Percentiles rank a stretch among this genome's conserved stretches.
These are phyloP conservation scores for Claviceps lovelessii DNA, from an alignment of 2,329 filamentous ascomycete species.

Conservation along the genomic window DNA sequence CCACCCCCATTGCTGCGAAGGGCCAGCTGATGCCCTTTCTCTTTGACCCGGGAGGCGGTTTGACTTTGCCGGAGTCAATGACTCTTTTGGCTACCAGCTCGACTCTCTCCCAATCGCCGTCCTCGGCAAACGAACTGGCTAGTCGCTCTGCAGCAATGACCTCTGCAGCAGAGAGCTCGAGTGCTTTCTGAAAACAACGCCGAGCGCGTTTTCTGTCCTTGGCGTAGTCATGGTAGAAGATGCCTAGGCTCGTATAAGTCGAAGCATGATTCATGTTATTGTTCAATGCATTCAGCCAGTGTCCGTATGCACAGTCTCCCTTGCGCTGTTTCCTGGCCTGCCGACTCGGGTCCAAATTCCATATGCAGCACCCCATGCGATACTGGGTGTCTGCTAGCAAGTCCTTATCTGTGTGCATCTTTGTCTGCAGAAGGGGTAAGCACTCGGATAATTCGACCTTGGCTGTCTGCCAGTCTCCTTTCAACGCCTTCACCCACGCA, in stretches of 20 bases:
- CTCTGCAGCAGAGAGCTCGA: constrained; percentile 80
- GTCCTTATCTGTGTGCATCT: constrained; percentile 43
- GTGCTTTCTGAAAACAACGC: constrained; percentile 91
- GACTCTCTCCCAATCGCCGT: constrained; percentile 91
- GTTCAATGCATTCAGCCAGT: constrained; percentile 72
- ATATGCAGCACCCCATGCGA: constrained; percentile 72
- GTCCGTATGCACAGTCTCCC: constrained; percentile 56
- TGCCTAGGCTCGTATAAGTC: constrained; percentile 77
- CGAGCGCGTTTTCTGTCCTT: constrained; percentile 74
- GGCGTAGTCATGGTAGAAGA: constrained; percentile 83
- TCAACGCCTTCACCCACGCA: constrained; percentile 81
- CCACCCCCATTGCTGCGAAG: constrained; percentile 81
- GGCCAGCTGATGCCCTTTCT: constrained; percentile 91
- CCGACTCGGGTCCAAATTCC: constrained; percentile 65
- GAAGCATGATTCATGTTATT: constrained; percentile 79
- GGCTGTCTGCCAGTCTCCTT: constrained; percentile 57
- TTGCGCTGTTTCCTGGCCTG: constrained; percentile 64
- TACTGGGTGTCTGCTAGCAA: constrained; percentile 79
- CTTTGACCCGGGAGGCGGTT: constrained; percentile 82
- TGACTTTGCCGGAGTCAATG: constrained; percentile 86
- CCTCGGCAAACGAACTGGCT: constrained; percentile 72
- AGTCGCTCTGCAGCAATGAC: constrained; percentile 76
- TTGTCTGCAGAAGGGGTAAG: constrained; percentile 47
- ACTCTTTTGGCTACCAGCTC: constrained; percentile 84
- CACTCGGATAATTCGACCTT: constrained; percentile 57